phyloP scores from a whole-genome alignment of 1,139 yeast species.

The Nakaseomyces nivariensis region DNA sequence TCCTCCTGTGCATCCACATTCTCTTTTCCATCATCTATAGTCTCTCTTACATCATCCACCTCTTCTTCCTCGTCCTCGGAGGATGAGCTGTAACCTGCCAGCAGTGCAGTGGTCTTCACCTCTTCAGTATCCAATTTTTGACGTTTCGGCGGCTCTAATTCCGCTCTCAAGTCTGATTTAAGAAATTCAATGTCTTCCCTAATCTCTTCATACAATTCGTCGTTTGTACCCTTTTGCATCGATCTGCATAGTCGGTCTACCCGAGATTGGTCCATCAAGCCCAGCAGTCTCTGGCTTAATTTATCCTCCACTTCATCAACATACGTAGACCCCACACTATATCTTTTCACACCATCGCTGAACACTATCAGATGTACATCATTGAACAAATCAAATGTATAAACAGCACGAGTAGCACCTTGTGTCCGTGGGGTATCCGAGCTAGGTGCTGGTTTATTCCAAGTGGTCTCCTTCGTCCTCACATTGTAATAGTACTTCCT shows the following conservation, averaged over 20 bases:
- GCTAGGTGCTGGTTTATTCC: slow-evolving; percentile 56
- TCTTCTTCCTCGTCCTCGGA: slow-evolving; percentile 5
- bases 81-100: slow-evolving; percentile 11
- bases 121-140: background rate
- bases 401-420: background rate
- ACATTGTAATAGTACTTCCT: slow-evolving; percentile 26
- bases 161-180: background rate
- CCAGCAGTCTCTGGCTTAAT: slow-evolving; percentile 26
- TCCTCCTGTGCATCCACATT: background rate
- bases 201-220: slow-evolving; percentile 18
- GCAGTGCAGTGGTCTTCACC: background rate
- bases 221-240: slow-evolving; percentile 10
- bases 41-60: slow-evolving; percentile 6
- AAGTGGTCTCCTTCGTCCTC: slow-evolving; percentile 57
- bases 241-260: slow-evolving; percentile 36
- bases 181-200: slow-evolving; percentile 11
- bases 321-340: slow-evolving; percentile 7
- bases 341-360: slow-evolving; percentile 38
- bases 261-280: slow-evolving; percentile 29
- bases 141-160: background rate
- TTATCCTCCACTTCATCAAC: slow-evolving; percentile 31
- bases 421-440: background rate
- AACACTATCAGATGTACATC: slow-evolving; percentile 39
- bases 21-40: background rate
- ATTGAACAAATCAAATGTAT: slow-evolving; percentile 14